These are phyloP conservation scores for Reticulascus tulasneorum DNA, from an alignment of 2,329 filamentous ascomycete species.

Conservation along the genomic window DNA sequence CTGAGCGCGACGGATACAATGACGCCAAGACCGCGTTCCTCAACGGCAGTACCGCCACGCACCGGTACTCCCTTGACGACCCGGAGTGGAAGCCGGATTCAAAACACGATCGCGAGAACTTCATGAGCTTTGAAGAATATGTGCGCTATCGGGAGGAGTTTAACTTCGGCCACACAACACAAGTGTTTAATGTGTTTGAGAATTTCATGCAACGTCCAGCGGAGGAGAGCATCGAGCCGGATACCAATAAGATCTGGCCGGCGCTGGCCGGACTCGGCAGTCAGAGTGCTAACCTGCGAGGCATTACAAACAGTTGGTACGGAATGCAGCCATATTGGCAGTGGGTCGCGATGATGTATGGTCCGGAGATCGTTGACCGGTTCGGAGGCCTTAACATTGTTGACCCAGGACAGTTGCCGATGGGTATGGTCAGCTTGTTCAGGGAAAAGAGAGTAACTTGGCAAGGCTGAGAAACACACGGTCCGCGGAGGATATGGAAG, in stretches of 20 bases:
- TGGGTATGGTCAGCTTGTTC: constrained; percentile 42
- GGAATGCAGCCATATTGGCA: constrained; percentile 40
- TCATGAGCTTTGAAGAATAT: constrained; percentile 44
- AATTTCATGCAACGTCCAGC: constrained; percentile 29
- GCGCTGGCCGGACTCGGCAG: constrained; percentile 17
- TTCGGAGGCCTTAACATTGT: constrained; percentile 44
- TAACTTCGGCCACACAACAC: constrained; percentile 22
- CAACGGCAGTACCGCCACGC: constrained; percentile 8
- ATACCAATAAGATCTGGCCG: constrained; percentile 19
- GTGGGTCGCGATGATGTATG: constrained; percentile 43
- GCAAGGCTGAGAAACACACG: constrained; percentile 27
- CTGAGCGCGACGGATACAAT: constrained; percentile 31
- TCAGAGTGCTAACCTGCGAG: constrained; percentile 14
- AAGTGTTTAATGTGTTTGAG: constrained; percentile 29
- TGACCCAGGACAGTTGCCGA: constrained; percentile 39
- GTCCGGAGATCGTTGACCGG: constrained; percentile 36
- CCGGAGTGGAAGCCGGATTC: constrained; percentile 25
- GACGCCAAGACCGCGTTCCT: constrained; percentile 31
- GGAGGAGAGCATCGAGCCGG: constrained; percentile 20
- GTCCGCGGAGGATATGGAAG: too few relatives aligned
- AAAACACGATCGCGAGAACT: constrained; percentile 27
- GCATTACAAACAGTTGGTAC: constrained; percentile 22
- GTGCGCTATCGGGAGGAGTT: constrained; percentile 36
- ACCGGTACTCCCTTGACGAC: constrained; percentile 10
- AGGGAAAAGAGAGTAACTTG: constrained; percentile 39